Percentiles rank a stretch among this genome's conserved stretches.
Evolutionary conservation across 129 eudicot genomes (phyloP).

Genomic region (Helichrysum umbraculigerum): DNA sequence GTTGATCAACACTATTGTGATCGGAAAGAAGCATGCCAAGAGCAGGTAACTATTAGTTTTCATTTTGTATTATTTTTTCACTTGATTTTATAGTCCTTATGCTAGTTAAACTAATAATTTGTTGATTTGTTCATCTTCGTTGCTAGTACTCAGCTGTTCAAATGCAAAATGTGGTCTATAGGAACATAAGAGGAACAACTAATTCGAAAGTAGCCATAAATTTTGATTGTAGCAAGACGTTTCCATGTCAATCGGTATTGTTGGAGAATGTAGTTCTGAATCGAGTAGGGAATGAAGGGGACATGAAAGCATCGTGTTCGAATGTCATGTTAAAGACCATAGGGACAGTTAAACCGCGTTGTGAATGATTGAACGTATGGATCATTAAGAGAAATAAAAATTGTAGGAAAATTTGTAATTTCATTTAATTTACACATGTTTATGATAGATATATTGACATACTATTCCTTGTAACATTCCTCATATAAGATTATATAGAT

Average conservation of each 20-base stretch:
- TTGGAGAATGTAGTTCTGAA: constrained; percentile 50
- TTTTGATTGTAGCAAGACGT: constrained; percentile 65
- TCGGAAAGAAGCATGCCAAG: constrained; percentile 43
- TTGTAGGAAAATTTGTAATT: constrained; percentile 14
- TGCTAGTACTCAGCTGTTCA: constrained; percentile 64
- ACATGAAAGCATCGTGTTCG: constrained; percentile 40
- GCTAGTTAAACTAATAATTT: background rate
- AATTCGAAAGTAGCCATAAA: constrained; percentile 62
- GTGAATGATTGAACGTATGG: constrained; percentile 25
- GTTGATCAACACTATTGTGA: constrained; percentile 88
- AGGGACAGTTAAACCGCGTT: constrained; percentile 45
- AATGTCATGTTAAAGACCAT: constrained; percentile 33
- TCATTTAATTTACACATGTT: constrained; percentile 1
- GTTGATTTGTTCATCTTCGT: constrained; percentile 1
- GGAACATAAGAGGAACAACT: constrained; percentile 71
- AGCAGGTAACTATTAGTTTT: constrained; percentile 48
- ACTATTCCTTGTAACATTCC: background rate
- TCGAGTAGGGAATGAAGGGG: constrained; percentile 32
- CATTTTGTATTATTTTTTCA: background rate
- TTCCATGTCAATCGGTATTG: constrained; percentile 55
- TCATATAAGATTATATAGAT: background rate
- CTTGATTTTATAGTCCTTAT: background rate
- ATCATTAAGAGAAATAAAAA: background rate
- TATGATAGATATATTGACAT: background rate
- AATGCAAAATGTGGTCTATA: constrained; percentile 56